Percentiles rank a stretch among this genome's conserved stretches.
These are phyloP conservation scores for Bryum argenteum DNA, from an alignment of 225 moss, liverwort and hornwort genomes.

Conservation along the genomic window DNA sequence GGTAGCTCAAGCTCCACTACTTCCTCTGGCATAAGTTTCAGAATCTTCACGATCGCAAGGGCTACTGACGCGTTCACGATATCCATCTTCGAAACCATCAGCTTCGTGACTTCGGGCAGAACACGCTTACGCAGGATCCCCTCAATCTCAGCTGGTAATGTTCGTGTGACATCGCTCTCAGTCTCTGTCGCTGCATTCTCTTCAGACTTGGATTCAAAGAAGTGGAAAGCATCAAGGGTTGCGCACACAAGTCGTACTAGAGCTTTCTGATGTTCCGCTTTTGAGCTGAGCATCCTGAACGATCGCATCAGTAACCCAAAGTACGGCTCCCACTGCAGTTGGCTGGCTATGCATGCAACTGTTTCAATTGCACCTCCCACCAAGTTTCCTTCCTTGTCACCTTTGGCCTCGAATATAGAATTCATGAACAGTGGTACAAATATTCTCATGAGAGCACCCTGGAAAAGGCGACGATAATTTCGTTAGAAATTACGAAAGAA, in stretches of 20 bases:
- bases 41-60: slow-evolving; percentile 77
- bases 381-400: slow-evolving; percentile 95
- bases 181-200: slow-evolving; percentile 21
- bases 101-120: slow-evolving; percentile 75
- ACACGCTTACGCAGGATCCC: slow-evolving; percentile 69
- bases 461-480: slow-evolving; percentile 16
- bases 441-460: slow-evolving; percentile 84
- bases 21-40: slow-evolving; percentile 79
- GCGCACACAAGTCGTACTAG: slow-evolving; percentile 78
- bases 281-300: slow-evolving; percentile 72
- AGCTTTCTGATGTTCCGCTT: slow-evolving; percentile 79
- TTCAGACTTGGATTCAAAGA: slow-evolving; percentile 50
- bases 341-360: slow-evolving; percentile 69
- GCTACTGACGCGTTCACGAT: slow-evolving; percentile 91
- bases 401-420: slow-evolving; percentile 88
- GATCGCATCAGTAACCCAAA: slow-evolving; percentile 86
- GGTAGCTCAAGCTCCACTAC: slow-evolving; percentile 85
- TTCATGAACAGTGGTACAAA: slow-evolving; percentile 93
- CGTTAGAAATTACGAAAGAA: slow-evolving; percentile 14
- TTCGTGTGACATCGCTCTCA: slow-evolving; percentile 17
- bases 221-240: slow-evolving; percentile 84
- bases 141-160: slow-evolving; percentile 59
- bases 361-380: slow-evolving; percentile 76
- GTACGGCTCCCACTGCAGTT: slow-evolving; percentile 90
- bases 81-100: slow-evolving; percentile 89